Evolutionary conservation across 139 green algal species (phyloP).

Genomic region (Marvania coccoides): DNA sequence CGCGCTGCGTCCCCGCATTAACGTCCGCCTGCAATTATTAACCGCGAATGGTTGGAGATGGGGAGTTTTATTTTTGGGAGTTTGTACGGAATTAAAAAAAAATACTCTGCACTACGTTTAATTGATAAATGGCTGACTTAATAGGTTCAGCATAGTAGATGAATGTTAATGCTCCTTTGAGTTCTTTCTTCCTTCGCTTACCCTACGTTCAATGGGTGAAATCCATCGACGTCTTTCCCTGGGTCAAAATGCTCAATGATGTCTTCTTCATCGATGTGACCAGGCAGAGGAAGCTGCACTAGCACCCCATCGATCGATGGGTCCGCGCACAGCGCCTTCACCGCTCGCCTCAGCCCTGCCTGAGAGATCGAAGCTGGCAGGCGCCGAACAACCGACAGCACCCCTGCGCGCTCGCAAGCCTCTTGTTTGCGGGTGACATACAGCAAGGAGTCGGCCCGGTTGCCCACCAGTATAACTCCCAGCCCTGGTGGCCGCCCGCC

Average conservation of each 20-base stretch:
- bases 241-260: constrained; percentile 75
- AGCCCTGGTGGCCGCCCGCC: constrained; percentile 58
- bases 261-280: constrained; percentile 83
- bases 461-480: constrained; percentile 87
- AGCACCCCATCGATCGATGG: constrained; percentile 88
- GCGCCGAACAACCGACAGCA: constrained; percentile 10
- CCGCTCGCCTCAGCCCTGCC: constrained; percentile 24
- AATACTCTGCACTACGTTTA: too few relatives aligned
- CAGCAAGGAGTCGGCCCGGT: constrained; percentile 79
- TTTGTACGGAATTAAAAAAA: too few relatives aligned
- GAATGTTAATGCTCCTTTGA: too few relatives aligned
- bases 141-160: too few relatives aligned
- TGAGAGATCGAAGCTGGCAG: constrained; percentile 43
- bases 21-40: too few relatives aligned
- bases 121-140: too few relatives aligned
- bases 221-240: constrained; percentile 95
- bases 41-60: too few relatives aligned
- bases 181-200: too few relatives aligned
- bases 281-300: constrained; percentile 92
- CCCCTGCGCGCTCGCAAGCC: constrained; percentile 51
- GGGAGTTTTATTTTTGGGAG: too few relatives aligned
- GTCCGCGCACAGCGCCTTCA: constrained; percentile 71
- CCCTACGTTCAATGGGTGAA: constrained; percentile 91
- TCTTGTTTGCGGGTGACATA: constrained; percentile 93
- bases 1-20: constrained; percentile 20